Conservation (phyloP, 2,329 filamentous ascomycete genomes). For the Xylariaceae sp. region DNA sequence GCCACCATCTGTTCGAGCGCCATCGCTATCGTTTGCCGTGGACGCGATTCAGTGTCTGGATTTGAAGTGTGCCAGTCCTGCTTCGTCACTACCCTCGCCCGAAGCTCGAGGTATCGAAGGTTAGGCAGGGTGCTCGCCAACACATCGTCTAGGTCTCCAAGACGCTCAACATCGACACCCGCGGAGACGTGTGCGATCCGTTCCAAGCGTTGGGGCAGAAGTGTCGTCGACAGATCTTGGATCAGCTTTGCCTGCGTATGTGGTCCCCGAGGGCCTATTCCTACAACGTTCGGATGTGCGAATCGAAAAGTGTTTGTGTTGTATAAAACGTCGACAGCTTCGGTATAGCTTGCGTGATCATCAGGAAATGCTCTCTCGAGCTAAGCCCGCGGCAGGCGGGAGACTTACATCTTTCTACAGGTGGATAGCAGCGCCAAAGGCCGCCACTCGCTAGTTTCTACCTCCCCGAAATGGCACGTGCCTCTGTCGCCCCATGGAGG, state of each 20-base stretch:
- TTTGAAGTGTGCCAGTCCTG: background rate
- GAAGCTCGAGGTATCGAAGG: conserved; percentile 5
- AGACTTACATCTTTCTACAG: conserved; percentile 8
- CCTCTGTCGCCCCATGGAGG: background rate
- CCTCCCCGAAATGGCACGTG: background rate
- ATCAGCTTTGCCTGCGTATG: background rate
- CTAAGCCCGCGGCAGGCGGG: background rate
- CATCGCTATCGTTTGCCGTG: background rate
- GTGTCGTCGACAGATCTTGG: background rate
- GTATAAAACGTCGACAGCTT: conserved; percentile 5
- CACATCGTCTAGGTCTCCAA: background rate
- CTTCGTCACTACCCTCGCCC: background rate
- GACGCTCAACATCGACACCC: background rate
- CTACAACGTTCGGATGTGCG: no score
- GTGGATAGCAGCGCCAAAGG: conserved; percentile 3
- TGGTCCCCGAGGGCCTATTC: background rate
- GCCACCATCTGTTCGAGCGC: no score
- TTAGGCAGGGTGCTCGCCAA: conserved; percentile 1
- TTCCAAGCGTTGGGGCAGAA: background rate
- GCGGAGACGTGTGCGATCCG: conserved; percentile 2
- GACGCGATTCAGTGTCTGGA: background rate
- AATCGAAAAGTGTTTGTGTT: conserved; percentile 2
- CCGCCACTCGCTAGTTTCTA: conserved; percentile 2
- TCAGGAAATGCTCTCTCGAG: no score
- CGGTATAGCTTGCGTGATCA: conserved; percentile 2